Conservation (phyloP, 208 protist species). For the Trichomonas tenax region DNA sequence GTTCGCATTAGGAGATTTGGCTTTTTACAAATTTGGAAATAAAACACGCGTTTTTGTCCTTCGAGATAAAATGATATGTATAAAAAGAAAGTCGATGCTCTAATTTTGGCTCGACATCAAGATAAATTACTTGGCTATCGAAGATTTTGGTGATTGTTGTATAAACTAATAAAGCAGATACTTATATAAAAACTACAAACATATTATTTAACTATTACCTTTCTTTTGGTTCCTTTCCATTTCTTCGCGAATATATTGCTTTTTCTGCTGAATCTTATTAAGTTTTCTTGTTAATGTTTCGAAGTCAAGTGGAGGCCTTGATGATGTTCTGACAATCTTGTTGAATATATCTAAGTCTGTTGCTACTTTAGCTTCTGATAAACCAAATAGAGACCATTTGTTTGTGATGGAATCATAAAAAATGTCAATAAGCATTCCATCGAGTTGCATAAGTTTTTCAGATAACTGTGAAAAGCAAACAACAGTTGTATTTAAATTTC, state of each 20-base stretch:
- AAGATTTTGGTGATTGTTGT: too few relatives aligned
- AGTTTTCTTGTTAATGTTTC: not conserved
- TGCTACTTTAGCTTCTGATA: not conserved
- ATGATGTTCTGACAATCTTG: not conserved
- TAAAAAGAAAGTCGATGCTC: too few relatives aligned
- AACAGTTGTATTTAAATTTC: not conserved
- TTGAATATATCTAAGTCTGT: not conserved
- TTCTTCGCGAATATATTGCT: not conserved
- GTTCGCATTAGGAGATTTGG: too few relatives aligned
- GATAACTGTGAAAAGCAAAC: not conserved
- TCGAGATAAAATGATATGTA: too few relatives aligned
- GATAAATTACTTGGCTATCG: too few relatives aligned
- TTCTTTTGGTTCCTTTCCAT: not conserved
- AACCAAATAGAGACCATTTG: not conserved
- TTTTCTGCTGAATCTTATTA: not conserved
- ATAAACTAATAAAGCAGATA: too few relatives aligned
- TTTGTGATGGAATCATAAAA: not conserved
- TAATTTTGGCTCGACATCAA: too few relatives aligned
- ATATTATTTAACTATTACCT: too few relatives aligned
- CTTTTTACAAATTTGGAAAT: too few relatives aligned
- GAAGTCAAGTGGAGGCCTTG: not conserved
- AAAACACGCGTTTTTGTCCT: too few relatives aligned
- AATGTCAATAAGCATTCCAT: not conserved
- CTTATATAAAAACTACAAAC: too few relatives aligned
- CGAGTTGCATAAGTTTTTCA: not conserved